phyloP scores from a whole-genome alignment of 2,329 filamentous ascomycete genomes.

The Amauroascus verrucosus region DNA sequence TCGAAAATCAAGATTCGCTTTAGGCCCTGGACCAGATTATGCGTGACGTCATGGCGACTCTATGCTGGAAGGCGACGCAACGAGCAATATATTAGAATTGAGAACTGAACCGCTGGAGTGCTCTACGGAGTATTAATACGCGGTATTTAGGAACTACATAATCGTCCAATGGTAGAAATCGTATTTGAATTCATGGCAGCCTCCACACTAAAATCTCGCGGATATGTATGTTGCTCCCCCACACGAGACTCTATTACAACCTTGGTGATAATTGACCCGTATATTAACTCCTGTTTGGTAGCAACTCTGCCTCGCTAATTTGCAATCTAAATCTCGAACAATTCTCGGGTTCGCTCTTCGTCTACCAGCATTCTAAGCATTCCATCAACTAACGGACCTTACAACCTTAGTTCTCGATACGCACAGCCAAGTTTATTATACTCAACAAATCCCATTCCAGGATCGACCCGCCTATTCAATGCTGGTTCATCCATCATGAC shows the following conservation, averaged over 20 bases:
- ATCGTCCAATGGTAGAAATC: not conserved
- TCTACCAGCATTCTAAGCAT: not conserved
- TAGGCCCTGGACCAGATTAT: too few relatives aligned
- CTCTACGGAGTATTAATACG: too few relatives aligned
- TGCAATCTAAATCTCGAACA: not conserved
- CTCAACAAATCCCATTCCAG: not conserved
- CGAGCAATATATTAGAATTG: too few relatives aligned
- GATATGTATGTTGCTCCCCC: not conserved
- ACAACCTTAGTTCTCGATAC: not conserved
- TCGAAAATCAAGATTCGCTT: too few relatives aligned
- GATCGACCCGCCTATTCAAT: not conserved
- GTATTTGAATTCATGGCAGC: slow-evolving; percentile 5
- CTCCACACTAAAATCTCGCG: not conserved
- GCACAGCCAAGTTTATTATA: not conserved
- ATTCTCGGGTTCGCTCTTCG: not conserved
- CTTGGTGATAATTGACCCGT: not conserved
- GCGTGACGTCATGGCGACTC: too few relatives aligned
- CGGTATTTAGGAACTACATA: not conserved
- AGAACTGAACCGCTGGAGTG: too few relatives aligned
- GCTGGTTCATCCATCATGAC: slow-evolving; percentile 8
- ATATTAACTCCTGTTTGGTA: not conserved
- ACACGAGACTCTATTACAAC: not conserved
- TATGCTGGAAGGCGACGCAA: too few relatives aligned
- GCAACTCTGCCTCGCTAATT: not conserved
- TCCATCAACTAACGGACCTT: not conserved